A percentile compares a stretch with the other conserved stretches of the same genome.
These are phyloP conservation scores for Penicillium cinerascens DNA, from an alignment of 495 filamentous ascomycete species.

Conservation along the genomic window DNA sequence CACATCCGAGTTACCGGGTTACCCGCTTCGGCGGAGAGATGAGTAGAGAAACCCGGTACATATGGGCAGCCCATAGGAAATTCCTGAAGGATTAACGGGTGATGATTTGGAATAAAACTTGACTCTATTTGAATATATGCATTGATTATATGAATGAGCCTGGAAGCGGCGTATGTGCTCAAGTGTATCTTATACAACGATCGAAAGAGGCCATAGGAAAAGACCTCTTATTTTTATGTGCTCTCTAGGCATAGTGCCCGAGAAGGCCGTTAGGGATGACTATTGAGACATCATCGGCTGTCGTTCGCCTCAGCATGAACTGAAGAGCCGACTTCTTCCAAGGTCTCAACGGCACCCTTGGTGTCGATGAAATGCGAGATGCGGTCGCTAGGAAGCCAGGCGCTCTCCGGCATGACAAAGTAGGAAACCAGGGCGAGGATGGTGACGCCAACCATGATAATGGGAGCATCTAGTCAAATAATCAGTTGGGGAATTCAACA, in stretches of 20 bases:
- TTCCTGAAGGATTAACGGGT: no score
- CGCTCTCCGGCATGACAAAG: conserved; percentile 46
- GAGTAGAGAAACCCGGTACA: no score
- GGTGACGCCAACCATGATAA: conserved; percentile 49
- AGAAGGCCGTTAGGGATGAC: neutral
- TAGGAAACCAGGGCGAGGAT: conserved; percentile 46
- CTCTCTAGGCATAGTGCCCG: neutral
- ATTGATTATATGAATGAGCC: neutral
- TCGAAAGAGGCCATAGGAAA: neutral
- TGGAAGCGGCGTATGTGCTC: neutral
- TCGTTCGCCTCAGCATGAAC: conserved; percentile 6
- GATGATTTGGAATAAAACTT: neutral
- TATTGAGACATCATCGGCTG: conserved; percentile 9
- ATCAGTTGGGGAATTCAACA: neutral
- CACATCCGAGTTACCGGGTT: no score
- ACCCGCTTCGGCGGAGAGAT: no score
- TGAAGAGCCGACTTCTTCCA: conserved; percentile 20
- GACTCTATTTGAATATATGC: neutral
- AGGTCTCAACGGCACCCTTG: conserved; percentile 34
- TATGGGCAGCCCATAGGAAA: no score
- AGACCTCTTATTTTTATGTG: neutral
- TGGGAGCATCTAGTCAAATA: conserved; percentile 37
- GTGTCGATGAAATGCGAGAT: conserved; percentile 46
- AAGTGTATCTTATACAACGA: neutral
- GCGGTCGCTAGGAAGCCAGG: conserved; percentile 42